Evolutionary conservation across 1,139 yeast species (phyloP).

Genomic region (Geotrichum phurueaensis): DNA sequence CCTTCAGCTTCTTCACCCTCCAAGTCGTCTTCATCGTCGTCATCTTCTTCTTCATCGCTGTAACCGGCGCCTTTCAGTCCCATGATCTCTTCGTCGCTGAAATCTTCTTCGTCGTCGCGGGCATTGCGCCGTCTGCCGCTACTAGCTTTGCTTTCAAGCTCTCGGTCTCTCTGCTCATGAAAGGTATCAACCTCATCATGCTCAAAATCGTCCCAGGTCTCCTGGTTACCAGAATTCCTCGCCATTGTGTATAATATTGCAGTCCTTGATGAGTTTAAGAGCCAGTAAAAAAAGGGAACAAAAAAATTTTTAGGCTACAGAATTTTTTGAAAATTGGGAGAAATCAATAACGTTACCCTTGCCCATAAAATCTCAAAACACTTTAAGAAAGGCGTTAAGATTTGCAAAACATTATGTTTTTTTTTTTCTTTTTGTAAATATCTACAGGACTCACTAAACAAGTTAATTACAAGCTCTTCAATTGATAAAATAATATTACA

Average conservation of each 20-base stretch:
- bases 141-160: constrained; percentile 10
- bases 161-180: constrained; percentile 14
- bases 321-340: constrained; percentile 6
- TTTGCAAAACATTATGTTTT: not conserved
- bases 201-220: constrained; percentile 18
- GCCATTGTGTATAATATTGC: constrained; percentile 8
- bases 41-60: constrained; percentile 29
- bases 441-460: not conserved
- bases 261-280: not conserved
- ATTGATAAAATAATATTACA: not conserved
- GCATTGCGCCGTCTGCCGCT: constrained; percentile 4
- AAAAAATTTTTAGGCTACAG: not conserved
- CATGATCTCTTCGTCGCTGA: constrained; percentile 49
- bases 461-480: not conserved
- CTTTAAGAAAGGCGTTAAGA: not conserved
- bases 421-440: not conserved
- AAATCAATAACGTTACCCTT: not conserved
- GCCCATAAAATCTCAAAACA: not conserved
- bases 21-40: constrained; percentile 29
- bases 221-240: constrained; percentile 8
- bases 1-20: constrained; percentile 27
- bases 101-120: constrained; percentile 37
- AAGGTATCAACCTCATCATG: constrained; percentile 18
- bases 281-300: not conserved
- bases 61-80: constrained; percentile 31